These are phyloP conservation scores for Amanita thiersii DNA, from an alignment of 768 basidiomycete genomes.

Conservation along the genomic window DNA sequence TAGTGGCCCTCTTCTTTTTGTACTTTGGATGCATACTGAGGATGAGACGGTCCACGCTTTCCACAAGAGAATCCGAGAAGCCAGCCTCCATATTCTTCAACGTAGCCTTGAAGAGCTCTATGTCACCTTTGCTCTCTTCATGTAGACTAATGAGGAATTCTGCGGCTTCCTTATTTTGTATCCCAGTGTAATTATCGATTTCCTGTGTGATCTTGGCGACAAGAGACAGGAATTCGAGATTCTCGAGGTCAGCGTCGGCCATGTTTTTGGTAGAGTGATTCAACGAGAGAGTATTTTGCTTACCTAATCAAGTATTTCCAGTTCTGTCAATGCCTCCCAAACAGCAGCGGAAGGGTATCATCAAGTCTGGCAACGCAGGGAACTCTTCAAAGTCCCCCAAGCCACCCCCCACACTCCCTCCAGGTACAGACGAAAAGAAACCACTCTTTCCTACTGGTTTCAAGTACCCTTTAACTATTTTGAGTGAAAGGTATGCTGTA, in stretches of 20 bases:
- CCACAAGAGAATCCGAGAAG: constrained; percentile 85
- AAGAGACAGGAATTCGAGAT: constrained; percentile 88
- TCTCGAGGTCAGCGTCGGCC: constrained; percentile 75
- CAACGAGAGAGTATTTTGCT: constrained; percentile 5
- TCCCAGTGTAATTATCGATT: constrained; percentile 76
- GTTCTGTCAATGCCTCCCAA: constrained; percentile 41
- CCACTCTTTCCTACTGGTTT: constrained; percentile 78
- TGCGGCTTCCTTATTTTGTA: constrained; percentile 88
- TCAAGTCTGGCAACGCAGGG: constrained; percentile 86
- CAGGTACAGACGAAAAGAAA: constrained; percentile 31
- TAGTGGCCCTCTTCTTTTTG: constrained; percentile 57
- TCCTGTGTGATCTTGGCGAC: constrained; percentile 91
- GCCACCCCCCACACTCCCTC: constrained; percentile 13
- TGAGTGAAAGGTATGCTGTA: constrained; percentile 75
- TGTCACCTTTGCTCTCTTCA: constrained; percentile 64
- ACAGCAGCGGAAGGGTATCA: constrained; percentile 58
- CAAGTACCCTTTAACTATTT: constrained; percentile 73
- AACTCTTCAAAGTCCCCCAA: constrained; percentile 61
- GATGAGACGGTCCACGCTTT: constrained; percentile 91
- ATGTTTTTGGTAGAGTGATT: constrained; percentile 24
- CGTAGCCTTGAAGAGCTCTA: constrained; percentile 74
- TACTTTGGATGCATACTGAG: constrained; percentile 93
- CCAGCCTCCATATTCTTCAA: constrained; percentile 71
- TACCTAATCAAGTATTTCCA: constrained; percentile 10
- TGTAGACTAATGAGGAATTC: constrained; percentile 94